These are phyloP conservation scores for Rhodomyrtus psidioides DNA, from an alignment of 441 rosid species.

Conservation along the genomic window DNA sequence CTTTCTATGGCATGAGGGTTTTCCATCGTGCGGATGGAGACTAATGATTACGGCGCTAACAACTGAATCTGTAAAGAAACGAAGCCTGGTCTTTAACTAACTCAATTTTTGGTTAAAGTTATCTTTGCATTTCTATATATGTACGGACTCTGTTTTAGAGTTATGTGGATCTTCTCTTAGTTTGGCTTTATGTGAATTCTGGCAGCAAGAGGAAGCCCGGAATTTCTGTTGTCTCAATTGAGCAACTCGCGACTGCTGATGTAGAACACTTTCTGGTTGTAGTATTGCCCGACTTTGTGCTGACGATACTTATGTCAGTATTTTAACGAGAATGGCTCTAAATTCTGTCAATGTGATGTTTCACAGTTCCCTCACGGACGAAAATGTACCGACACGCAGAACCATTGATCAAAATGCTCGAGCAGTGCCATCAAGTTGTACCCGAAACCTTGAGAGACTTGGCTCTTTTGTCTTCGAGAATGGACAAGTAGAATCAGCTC, in stretches of 20 bases:
- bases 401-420: slow-evolving; percentile 32
- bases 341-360: slow-evolving; percentile 26
- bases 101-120: background rate
- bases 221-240: slow-evolving; percentile 24
- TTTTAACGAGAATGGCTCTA: slow-evolving; percentile 50
- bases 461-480: background rate
- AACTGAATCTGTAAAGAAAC: background rate
- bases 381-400: slow-evolving; percentile 22
- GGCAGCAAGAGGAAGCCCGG: slow-evolving; percentile 13
- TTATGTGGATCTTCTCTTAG: background rate
- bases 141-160: background rate
- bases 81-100: background rate
- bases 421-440: slow-evolving; percentile 44
- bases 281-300: slow-evolving; percentile 33
- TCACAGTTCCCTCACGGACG: slow-evolving; percentile 36
- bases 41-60: background rate
- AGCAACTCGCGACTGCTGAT: slow-evolving; percentile 17
- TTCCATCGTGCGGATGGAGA: background rate
- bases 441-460: slow-evolving; percentile 31
- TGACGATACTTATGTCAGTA: slow-evolving; percentile 22
- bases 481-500: background rate
- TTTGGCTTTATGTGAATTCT: slow-evolving; percentile 16
- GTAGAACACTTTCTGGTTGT: slow-evolving; percentile 30
- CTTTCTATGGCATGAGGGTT: background rate
- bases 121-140: background rate